phyloP scores from a whole-genome alignment of 179 eudicot genomes.

The Camellia oleifera region DNA sequence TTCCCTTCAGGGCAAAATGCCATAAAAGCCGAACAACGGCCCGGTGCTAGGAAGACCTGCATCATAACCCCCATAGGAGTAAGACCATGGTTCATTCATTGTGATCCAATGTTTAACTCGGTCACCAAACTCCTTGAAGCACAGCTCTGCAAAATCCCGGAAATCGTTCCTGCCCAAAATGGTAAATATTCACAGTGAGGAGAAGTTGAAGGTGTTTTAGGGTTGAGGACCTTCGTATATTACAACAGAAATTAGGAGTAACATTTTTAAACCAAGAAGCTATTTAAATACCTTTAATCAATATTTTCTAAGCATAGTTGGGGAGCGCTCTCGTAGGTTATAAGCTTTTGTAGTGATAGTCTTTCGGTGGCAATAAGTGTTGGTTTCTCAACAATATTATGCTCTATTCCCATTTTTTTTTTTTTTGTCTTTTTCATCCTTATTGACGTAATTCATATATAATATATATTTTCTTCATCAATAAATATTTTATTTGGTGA shows the following conservation, averaged over 20 bases:
- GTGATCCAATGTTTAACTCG: conserved; percentile 56
- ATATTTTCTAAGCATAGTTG: too few species aligned
- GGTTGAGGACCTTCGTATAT: not conserved
- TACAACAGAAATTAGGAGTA: too few species aligned
- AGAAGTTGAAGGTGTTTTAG: too few species aligned
- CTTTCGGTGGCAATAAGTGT: too few species aligned
- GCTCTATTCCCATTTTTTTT: too few species aligned
- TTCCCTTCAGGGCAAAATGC: conserved; percentile 16
- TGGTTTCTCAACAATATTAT: too few species aligned
- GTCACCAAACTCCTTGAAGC: conserved; percentile 47
- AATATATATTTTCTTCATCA: too few species aligned
- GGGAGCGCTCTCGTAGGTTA: too few species aligned
- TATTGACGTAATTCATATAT: too few species aligned
- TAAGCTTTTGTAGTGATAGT: too few species aligned
- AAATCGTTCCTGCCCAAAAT: conserved; percentile 41
- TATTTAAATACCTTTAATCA: not conserved
- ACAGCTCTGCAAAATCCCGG: conserved; percentile 42
- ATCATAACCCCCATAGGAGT: conserved; percentile 30
- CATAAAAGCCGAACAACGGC: conserved; percentile 43
- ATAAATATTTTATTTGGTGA: too few species aligned
- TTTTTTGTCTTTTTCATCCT: too few species aligned
- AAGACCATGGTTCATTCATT: conserved; percentile 39
- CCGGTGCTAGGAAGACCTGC: conserved; percentile 38
- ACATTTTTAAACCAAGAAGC: not conserved
- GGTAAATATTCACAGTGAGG: not conserved